These are phyloP conservation scores for Panaeolus papilionaceus DNA, from an alignment of 768 basidiomycete genomes.

Conservation along the genomic window DNA sequence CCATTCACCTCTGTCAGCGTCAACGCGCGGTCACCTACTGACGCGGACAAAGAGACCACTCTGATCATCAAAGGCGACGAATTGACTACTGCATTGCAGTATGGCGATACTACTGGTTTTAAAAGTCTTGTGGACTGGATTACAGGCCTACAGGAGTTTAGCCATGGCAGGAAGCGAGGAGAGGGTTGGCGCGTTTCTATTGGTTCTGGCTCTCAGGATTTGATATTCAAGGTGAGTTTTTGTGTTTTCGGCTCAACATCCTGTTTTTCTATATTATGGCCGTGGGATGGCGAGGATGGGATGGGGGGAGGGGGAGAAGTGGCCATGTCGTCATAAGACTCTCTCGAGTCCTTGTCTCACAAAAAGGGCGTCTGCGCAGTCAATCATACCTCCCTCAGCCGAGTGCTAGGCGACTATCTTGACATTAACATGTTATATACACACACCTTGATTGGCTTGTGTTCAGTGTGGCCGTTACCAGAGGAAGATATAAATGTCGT, in stretches of 20 bases:
- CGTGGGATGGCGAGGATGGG: conserved; percentile 1
- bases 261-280: neutral
- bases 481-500: conserved; percentile 8
- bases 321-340: neutral
- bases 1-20: conserved; percentile 86
- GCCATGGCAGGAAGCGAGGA: conserved; percentile 65
- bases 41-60: conserved; percentile 49
- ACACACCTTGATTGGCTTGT: neutral
- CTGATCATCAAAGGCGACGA: conserved; percentile 64
- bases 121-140: conserved; percentile 73
- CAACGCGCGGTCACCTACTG: conserved; percentile 56
- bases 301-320: neutral
- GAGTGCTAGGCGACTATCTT: neutral
- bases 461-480: neutral
- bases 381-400: neutral
- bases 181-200: conserved; percentile 81
- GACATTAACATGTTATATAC: neutral
- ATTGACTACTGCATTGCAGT: conserved; percentile 74
- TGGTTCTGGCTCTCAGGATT: conserved; percentile 88
- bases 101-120: conserved; percentile 76
- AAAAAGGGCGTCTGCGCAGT: conserved; percentile 12
- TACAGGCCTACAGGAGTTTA: conserved; percentile 67
- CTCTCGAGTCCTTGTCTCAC: neutral
- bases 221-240: conserved; percentile 78
- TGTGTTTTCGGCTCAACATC: neutral